Conservation (phyloP, 1,284 basidiomycete genomes). For the Volvariella volvacea region DNA sequence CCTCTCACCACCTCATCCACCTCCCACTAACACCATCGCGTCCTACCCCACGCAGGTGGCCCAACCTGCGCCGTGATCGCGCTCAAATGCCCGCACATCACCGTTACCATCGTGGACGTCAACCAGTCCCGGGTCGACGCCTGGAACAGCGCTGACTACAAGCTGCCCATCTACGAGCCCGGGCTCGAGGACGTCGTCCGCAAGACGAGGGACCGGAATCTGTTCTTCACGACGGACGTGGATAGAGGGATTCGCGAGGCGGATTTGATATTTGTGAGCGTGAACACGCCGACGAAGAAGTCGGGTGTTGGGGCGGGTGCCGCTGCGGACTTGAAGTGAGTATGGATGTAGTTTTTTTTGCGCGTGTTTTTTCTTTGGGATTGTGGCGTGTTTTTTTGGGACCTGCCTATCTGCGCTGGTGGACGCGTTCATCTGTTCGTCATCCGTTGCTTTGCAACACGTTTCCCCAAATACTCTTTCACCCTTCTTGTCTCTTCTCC, state of each 20-base stretch:
- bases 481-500: no score
- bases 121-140: slow-evolving; percentile 93
- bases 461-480: no score
- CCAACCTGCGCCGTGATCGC: slow-evolving; percentile 95
- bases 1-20: no score
- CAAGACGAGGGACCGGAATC: slow-evolving; percentile 84
- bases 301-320: slow-evolving; percentile 94
- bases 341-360: no score
- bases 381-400: slow-evolving; percentile 6
- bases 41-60: slow-evolving; percentile 49
- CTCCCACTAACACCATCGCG: no score
- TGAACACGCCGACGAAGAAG: slow-evolving; percentile 99
- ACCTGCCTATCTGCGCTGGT: no score
- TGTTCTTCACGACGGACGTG: slow-evolving; percentile 96
- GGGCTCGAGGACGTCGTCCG: slow-evolving; percentile 93
- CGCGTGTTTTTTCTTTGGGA: neutral
- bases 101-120: slow-evolving; percentile 96
- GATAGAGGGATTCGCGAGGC: slow-evolving; percentile 91
- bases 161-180: slow-evolving; percentile 93
- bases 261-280: slow-evolving; percentile 84
- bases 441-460: no score
- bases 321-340: slow-evolving; percentile 95
- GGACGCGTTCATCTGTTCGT: slow-evolving; percentile 8
- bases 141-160: slow-evolving; percentile 82
- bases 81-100: slow-evolving; percentile 91